Percentiles rank a stretch among this genome's conserved stretches.
These are phyloP conservation scores for Stipa capillata DNA, from an alignment of 176 grass and related monocot genomes.

Conservation along the genomic window DNA sequence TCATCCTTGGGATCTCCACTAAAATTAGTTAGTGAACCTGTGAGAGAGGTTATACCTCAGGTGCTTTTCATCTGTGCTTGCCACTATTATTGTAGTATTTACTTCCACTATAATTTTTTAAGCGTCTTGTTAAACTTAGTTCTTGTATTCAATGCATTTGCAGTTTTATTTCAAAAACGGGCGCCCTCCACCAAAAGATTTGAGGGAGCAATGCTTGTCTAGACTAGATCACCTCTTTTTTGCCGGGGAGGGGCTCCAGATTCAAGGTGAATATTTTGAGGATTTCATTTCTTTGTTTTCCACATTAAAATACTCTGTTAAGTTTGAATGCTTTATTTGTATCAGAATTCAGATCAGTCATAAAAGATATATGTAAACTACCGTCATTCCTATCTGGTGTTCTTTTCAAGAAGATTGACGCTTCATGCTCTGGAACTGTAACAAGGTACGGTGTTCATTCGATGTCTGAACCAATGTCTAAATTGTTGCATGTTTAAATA, in stretches of 20 bases:
- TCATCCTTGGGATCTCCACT: slow-evolving; percentile 91
- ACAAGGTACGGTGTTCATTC: slow-evolving; percentile 52
- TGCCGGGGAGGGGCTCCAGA: slow-evolving; percentile 79
- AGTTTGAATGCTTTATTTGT: slow-evolving; percentile 30
- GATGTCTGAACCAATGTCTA: slow-evolving; percentile 7
- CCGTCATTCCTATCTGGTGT: slow-evolving; percentile 80
- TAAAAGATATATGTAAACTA: slow-evolving; percentile 95
- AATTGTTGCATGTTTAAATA: neutral
- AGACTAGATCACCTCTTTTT: slow-evolving; percentile 91
- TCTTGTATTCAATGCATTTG: slow-evolving; percentile 16
- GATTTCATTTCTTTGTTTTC: neutral
- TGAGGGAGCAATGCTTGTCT: slow-evolving; percentile 92
- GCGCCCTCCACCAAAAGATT: slow-evolving; percentile 65
- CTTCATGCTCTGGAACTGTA: slow-evolving; percentile 61
- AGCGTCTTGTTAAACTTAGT: neutral
- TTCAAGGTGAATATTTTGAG: slow-evolving; percentile 48
- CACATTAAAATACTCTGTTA: neutral
- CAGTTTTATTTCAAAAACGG: slow-evolving; percentile 99
- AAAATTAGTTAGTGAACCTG: slow-evolving; percentile 92
- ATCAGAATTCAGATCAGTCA: slow-evolving; percentile 85
- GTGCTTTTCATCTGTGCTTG: slow-evolving; percentile 26
- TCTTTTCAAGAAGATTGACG: slow-evolving; percentile 89
- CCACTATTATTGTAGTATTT: slow-evolving; percentile 7
- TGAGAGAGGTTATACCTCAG: slow-evolving; percentile 96
- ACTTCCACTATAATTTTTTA: neutral